A percentile compares a stretch with the other conserved stretches of the same genome.
Conservation (phyloP, 306 rosid species). For the Trifolium subterraneum region DNA sequence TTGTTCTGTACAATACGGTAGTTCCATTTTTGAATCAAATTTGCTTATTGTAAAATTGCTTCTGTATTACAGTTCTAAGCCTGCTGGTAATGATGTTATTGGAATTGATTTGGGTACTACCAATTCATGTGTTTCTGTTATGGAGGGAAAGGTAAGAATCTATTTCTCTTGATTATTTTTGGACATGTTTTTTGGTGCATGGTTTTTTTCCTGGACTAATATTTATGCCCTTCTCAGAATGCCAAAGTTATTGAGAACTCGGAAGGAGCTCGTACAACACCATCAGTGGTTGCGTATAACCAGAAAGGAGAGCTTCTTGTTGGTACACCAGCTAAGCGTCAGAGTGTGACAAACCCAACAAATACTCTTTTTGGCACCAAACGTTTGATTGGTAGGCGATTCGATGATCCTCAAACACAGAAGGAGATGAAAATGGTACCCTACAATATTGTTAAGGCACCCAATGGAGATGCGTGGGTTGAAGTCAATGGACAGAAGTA, state of each 20-base stretch:
- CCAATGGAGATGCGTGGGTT: constrained; percentile 98
- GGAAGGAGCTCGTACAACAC: constrained; percentile 86
- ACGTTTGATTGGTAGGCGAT: constrained; percentile 91
- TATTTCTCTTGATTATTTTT: neutral
- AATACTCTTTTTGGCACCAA: constrained; percentile 89
- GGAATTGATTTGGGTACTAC: constrained; percentile 98
- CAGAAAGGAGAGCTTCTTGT: constrained; percentile 93
- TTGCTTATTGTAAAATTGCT: neutral
- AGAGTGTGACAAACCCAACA: constrained; percentile 90
- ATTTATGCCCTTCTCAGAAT: neutral
- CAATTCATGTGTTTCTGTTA: constrained; percentile 87
- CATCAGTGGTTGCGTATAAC: constrained; percentile 92
- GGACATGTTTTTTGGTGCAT: neutral
- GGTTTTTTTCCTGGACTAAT: neutral
- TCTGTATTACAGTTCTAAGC: constrained; percentile 62
- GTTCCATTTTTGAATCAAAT: neutral
- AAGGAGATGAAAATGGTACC: constrained; percentile 99
- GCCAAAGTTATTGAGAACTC: constrained; percentile 34
- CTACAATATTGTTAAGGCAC: constrained; percentile 80
- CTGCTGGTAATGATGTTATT: constrained; percentile 83
- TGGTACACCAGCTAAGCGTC: constrained; percentile 95
- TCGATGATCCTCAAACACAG: constrained; percentile 88
- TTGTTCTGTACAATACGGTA: neutral
- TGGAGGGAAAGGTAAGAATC: constrained; percentile 82
- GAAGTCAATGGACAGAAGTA: constrained; percentile 89